A percentile compares a stretch with the other conserved stretches of the same genome.
phyloP scores from a whole-genome alignment of 208 protist species.

The Porcisia hertigi region DNA sequence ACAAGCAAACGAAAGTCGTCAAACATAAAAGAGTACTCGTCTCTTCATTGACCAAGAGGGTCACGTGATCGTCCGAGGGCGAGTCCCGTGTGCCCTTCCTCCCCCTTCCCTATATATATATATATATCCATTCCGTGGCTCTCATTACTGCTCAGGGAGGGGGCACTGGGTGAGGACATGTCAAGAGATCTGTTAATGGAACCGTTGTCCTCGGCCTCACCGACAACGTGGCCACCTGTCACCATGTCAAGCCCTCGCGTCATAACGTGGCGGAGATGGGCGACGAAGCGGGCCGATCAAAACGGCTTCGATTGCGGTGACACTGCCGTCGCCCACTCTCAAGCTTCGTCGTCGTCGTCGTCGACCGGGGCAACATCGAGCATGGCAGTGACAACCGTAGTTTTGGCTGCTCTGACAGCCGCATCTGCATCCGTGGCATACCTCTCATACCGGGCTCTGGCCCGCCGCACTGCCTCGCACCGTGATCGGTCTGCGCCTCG shows the following conservation, averaged over 20 bases:
- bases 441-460: slow-evolving; percentile 6
- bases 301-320: not conserved
- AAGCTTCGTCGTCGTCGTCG: not conserved
- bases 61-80: too few relatives aligned
- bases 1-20: too few relatives aligned
- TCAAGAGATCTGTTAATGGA: not conserved
- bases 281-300: not conserved
- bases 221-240: not conserved
- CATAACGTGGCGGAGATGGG: not conserved
- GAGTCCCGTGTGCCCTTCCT: too few relatives aligned
- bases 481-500: not conserved
- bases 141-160: not conserved
- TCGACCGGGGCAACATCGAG: not conserved
- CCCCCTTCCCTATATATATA: not conserved
- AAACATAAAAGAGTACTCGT: too few relatives aligned
- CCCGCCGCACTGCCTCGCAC: not conserved
- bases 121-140: not conserved
- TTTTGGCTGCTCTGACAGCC: slow-evolving; percentile 15
- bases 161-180: not conserved
- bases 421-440: slow-evolving; percentile 10
- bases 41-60: too few relatives aligned
- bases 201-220: not conserved
- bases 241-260: not conserved
- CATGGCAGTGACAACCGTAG: not conserved
- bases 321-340: not conserved